These are phyloP conservation scores for Apophysomyces variabilis DNA, from an alignment of 371 early-diverging fungal genomes.

Conservation along the genomic window DNA sequence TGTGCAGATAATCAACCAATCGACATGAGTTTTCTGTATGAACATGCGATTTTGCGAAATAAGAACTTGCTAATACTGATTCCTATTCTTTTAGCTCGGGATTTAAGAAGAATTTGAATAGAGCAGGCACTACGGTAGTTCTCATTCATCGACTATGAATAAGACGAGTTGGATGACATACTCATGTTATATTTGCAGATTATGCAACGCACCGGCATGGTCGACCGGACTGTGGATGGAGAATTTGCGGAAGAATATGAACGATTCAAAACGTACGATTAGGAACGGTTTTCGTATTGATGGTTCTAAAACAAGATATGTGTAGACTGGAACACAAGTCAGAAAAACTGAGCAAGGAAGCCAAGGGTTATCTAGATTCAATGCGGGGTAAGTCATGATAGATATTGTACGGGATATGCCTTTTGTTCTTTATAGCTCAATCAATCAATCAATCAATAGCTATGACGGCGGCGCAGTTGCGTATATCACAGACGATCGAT, in stretches of 20 bases:
- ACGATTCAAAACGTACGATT: constrained; percentile 74
- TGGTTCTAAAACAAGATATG: neutral
- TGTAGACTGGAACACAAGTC: constrained; percentile 84
- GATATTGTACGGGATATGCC: neutral
- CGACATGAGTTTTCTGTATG: constrained; percentile 51
- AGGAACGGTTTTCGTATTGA: neutral
- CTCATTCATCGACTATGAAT: neutral
- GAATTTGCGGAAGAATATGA: constrained; percentile 89
- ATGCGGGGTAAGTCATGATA: constrained; percentile 63
- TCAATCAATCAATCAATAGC: constrained; percentile 39
- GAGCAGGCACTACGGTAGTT: constrained; percentile 79
- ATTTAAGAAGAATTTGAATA: constrained; percentile 83
- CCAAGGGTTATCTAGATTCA: constrained; percentile 92
- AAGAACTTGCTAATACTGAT: constrained; percentile 1
- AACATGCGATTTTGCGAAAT: constrained; percentile 16
- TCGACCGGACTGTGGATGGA: constrained; percentile 81
- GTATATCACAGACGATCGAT: constrained; percentile 80
- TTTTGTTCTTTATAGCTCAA: neutral
- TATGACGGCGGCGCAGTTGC: constrained; percentile 83
- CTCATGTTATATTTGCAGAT: constrained; percentile 38
- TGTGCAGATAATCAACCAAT: neutral
- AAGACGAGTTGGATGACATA: neutral
- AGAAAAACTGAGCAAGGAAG: constrained; percentile 86
- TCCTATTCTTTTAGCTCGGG: constrained; percentile 64
- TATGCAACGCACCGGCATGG: constrained; percentile 73